These are phyloP conservation scores for Fusarium tjaetaba DNA, from an alignment of 2,329 filamentous ascomycete species.

Conservation along the genomic window DNA sequence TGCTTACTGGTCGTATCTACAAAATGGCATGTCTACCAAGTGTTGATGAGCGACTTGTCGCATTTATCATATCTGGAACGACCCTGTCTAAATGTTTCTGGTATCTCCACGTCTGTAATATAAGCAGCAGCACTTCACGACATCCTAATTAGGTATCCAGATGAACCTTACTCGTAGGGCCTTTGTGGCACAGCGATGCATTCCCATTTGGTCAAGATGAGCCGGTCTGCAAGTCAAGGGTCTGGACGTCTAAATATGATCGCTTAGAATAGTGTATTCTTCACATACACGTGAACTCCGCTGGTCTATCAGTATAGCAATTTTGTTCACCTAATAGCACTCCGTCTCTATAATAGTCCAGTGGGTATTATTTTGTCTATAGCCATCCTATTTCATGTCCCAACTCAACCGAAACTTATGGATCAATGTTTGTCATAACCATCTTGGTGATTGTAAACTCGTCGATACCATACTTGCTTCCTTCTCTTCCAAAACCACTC, in stretches of 20 bases:
- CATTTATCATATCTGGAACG: neutral
- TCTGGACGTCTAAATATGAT: neutral
- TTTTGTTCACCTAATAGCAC: neutral
- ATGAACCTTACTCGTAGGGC: neutral
- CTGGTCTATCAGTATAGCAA: neutral
- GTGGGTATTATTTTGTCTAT: constrained; percentile 36
- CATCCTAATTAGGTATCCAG: neutral
- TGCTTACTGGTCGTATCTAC: neutral
- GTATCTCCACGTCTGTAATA: neutral
- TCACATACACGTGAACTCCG: neutral
- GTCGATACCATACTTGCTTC: constrained; percentile 76
- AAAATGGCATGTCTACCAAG: neutral
- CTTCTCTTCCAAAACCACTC: constrained; percentile 80
- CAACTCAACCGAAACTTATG: constrained; percentile 10
- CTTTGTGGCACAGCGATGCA: neutral
- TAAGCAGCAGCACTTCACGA: constrained; percentile 2
- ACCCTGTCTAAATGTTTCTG: neutral
- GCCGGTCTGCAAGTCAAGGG: neutral
- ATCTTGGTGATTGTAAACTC: constrained; percentile 78
- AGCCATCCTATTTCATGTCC: constrained; percentile 8
- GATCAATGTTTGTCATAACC: constrained; percentile 45
- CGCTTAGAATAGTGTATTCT: neutral
- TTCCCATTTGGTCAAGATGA: neutral
- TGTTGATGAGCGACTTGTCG: neutral
- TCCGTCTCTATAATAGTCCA: neutral